phyloP scores from a whole-genome alignment of 164 flowering plant genomes.

The Annona squamosa region DNA sequence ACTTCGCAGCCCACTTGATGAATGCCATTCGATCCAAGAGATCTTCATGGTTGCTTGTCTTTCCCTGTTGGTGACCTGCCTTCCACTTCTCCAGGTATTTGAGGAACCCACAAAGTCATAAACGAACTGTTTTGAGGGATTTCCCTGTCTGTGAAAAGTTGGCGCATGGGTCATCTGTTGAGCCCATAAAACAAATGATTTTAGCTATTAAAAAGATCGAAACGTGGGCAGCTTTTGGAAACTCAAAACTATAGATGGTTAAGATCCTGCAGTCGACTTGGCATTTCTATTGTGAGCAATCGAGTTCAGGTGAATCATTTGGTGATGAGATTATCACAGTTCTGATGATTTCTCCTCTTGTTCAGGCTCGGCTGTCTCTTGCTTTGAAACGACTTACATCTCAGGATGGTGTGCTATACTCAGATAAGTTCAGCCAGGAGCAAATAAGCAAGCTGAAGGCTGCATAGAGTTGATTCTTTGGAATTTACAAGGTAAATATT shows the following conservation, averaged over 20 bases:
- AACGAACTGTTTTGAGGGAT: too few relatives aligned
- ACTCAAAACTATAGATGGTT: not conserved
- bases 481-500: not conserved
- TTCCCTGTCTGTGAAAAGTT: too few relatives aligned
- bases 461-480: conserved; percentile 19
- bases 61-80: too few relatives aligned
- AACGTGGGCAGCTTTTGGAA: not conserved
- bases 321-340: not conserved
- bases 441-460: conserved; percentile 33
- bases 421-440: conserved; percentile 25
- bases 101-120: too few relatives aligned
- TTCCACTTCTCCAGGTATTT: too few relatives aligned
- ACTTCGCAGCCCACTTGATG: too few relatives aligned
- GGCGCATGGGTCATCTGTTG: too few relatives aligned
- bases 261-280: not conserved
- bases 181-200: too few relatives aligned
- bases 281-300: not conserved
- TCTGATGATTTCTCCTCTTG: not conserved
- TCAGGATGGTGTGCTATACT: conserved; percentile 42
- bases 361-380: conserved; percentile 49
- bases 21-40: too few relatives aligned
- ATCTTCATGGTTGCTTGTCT: too few relatives aligned
- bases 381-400: conserved; percentile 53
- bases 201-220: too few relatives aligned
- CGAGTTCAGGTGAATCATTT: not conserved